Conservation (phyloP, 2,329 filamentous ascomycete species). For the Colletotrichum orbiculare region DNA sequence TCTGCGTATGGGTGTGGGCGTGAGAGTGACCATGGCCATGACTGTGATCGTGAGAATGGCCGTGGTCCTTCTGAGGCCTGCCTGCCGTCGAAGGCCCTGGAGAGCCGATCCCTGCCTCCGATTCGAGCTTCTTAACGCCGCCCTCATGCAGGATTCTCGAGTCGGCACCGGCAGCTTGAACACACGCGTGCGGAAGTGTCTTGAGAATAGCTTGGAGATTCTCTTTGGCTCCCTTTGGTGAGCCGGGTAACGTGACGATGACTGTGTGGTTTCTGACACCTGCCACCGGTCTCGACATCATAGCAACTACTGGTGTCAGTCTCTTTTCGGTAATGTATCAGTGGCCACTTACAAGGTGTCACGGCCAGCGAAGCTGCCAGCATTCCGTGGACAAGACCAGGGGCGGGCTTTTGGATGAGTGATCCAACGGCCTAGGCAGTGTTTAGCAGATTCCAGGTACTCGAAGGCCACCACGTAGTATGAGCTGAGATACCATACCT, state of each 20-base stretch:
- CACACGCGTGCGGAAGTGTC: slow-evolving; percentile 93
- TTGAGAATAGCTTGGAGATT: slow-evolving; percentile 91
- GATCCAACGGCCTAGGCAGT: slow-evolving; percentile 75
- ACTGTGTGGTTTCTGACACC: slow-evolving; percentile 85
- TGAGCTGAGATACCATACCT: slow-evolving; percentile 62
- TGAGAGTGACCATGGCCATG: slow-evolving; percentile 59
- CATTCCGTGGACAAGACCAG: slow-evolving; percentile 96
- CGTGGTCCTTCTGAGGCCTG: slow-evolving; percentile 60
- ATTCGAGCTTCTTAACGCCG: slow-evolving; percentile 84
- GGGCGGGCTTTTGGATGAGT: slow-evolving; percentile 85
- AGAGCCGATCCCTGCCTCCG: slow-evolving; percentile 75
- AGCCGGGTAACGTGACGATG: slow-evolving; percentile 91
- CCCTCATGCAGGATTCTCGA: slow-evolving; percentile 84
- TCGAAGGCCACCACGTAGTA: no score
- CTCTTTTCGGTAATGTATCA: not conserved
- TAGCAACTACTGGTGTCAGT: slow-evolving; percentile 73
- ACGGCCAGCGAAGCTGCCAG: slow-evolving; percentile 83
- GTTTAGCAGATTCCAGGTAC: no score
- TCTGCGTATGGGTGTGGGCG: slow-evolving; percentile 63
- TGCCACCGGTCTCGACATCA: slow-evolving; percentile 95
- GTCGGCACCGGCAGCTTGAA: slow-evolving; percentile 85
- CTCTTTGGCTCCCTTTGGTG: slow-evolving; percentile 93
- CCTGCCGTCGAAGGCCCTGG: slow-evolving; percentile 12
- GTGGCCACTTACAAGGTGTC: slow-evolving; percentile 81
- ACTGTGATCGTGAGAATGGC: slow-evolving; percentile 64